Percentiles rank a stretch among this genome's conserved stretches.
These are phyloP conservation scores for Phytophthora hibernalis DNA, from an alignment of 352 stramenopile genomes.

Conservation along the genomic window DNA sequence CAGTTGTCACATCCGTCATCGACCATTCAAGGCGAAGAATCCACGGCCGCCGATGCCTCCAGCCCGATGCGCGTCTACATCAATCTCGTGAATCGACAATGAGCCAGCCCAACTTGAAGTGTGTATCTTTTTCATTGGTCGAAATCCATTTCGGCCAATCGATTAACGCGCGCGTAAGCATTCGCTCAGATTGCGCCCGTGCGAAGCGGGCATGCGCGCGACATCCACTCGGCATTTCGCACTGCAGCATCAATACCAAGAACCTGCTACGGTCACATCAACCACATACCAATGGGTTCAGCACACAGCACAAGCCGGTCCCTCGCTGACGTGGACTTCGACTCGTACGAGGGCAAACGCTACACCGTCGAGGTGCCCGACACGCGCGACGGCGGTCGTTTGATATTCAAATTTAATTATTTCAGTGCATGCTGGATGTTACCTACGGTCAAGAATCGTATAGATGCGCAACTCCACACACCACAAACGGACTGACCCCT, in stretches of 20 bases:
- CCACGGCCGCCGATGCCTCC: not conserved
- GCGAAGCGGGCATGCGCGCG: not conserved
- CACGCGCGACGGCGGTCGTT: no score
- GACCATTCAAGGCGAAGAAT: not conserved
- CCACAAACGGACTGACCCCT: no score
- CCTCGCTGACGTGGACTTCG: slow-evolving; percentile 61
- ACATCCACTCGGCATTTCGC: slow-evolving; percentile 14
- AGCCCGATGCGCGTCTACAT: no score
- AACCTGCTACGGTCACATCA: not conserved
- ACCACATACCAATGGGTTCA: slow-evolving; percentile 42
- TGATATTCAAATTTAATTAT: no score
- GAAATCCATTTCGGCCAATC: slow-evolving; percentile 11
- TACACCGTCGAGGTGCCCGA: slow-evolving; percentile 44
- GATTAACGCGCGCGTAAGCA: slow-evolving; percentile 1
- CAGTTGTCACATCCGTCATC: not conserved
- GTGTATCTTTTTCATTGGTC: not conserved
- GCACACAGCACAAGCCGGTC: slow-evolving; percentile 38
- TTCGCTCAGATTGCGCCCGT: slow-evolving; percentile 7
- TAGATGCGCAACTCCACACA: no score
- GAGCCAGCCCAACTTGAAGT: slow-evolving; percentile 10
- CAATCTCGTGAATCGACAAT: no score
- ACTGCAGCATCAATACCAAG: not conserved
- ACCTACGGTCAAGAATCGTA: no score
- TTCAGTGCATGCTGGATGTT: no score
- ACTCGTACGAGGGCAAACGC: slow-evolving; percentile 42